phyloP scores from a whole-genome alignment of 176 grass and related monocot species.

The Dactylis glomerata region DNA sequence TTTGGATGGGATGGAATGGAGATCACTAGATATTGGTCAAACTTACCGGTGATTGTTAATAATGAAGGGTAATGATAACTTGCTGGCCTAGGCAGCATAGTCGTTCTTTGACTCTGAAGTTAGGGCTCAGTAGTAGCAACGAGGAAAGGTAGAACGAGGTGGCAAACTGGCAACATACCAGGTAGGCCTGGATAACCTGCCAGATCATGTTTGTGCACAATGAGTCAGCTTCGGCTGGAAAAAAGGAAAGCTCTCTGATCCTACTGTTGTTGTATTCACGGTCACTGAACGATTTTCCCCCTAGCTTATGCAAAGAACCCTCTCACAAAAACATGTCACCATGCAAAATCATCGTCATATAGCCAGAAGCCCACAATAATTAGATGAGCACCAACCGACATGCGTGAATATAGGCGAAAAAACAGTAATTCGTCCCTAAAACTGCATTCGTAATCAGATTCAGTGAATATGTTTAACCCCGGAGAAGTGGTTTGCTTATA shows the following conservation, averaged over 20 bases:
- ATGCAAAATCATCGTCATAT: background rate
- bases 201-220: background rate
- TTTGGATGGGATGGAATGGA: background rate
- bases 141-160: no score
- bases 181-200: background rate
- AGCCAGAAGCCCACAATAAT: background rate
- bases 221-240: no score
- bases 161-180: background rate
- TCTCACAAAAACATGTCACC: background rate
- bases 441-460: background rate
- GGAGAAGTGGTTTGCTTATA: background rate
- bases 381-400: background rate
- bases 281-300: no score
- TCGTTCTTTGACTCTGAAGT: background rate
- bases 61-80: no score
- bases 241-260: no score
- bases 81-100: no score
- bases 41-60: no score
- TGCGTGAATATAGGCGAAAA: background rate
- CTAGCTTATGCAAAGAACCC: background rate
- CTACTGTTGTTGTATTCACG: no score
- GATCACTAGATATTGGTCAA: background rate
- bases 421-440: background rate
- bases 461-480: background rate
- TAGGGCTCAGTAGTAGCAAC: background rate